Base-by-base conservation (phyloP, 2,329 filamentous ascomycete genomes). In the Sphaerulina vaccinii region DNA sequence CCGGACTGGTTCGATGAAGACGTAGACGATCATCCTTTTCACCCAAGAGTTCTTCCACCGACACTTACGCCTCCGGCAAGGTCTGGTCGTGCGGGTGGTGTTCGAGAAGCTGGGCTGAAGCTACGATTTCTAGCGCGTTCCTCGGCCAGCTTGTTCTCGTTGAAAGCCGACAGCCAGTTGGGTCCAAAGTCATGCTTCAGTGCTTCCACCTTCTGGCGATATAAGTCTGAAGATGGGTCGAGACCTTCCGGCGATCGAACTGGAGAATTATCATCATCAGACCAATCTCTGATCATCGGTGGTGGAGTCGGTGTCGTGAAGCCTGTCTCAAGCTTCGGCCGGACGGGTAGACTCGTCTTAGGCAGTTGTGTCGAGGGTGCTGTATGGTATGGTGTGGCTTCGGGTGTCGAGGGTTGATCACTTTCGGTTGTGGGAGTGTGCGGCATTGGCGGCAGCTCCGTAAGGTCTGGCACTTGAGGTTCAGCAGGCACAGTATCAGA, bases 201-300 rank as follows among this genome's bases (percentile, higher is more conserved):
- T 2, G 87, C 84, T 70, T 96, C 90, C 49, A 97, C 86, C 70
- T 93, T 93, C 68, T 88, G 88, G 51, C 87, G 84, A 70, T 96
- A 97, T 6, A 67, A 41, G 46, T 70, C 66, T 7, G 64, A 62
- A 13, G 62, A 56, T 21, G 59, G 56, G 9, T 55, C 62, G 10
- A 64, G 48, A 19, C 63, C 65, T 38, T 65, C 59, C 3, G 62
- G 61, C 13, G 63, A 64, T 23, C 52, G 44, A 4, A 62, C 45
- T 13, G 63, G 60, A 10, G 62, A 65, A 32, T 62, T 59, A 16
- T 68, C 65, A 44, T 67, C 64, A 47, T 67, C 62, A 18, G 63
- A 64, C 9, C 55, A 40, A 19, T 65, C 56, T 23, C 63, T 54
- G 36, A 66, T 67, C 32, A 58, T 57, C 5, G 63, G 65, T 9